Evolutionary conservation across 306 rosid species (phyloP), one percentile per base, ranked within the genome.

Genomic region (Lathyrus sativus): DNA sequence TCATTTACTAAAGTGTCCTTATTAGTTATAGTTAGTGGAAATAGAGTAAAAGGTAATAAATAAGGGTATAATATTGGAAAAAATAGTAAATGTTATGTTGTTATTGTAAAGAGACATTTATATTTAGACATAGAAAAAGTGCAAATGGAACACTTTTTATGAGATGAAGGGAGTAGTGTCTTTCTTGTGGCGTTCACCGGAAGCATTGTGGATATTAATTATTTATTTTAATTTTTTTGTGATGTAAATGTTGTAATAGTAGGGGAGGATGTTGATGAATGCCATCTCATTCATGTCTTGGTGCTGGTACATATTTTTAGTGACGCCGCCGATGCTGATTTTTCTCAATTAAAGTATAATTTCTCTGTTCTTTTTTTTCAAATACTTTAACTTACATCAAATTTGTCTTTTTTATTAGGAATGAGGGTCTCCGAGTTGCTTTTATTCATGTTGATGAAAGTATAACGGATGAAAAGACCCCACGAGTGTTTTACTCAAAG

Each of bases 351-450:
- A 33, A 35, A 19, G 56, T 9, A 50, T n/a, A 29, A 19, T 11
- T 58, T n/a, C n/a, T 28, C 17, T 38, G 51, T 56, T 11, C 3
- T 35, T 68, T 2, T 57, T 13, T 11, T 12, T 12, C 0, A 53
- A 51, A 22, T 53, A 7, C 45, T 14, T 33, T 45, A 33, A 37
- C 35, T 17, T 31, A 33, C 9, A 70, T 60, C 35, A 46, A 41
- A 22, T 13, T 61, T 73, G 12, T 68, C 19, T 54, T 44, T 59
- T 44, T 39, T 58, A 22, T 70, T 74, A 93, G 98, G 83, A 93
- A 93, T 80, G 98, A 93, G 77, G 97, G 91, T 76, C 97, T 93
- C 65, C 96, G 98, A 54, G 98, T 93, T 80, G 98, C 98, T 61
- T 93, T 90, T 81, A 93, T 93, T 69, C 98, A 93, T 60, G 80